Conservation (phyloP, 495 filamentous ascomycete genomes). For the Penicillium robsamsonii region DNA sequence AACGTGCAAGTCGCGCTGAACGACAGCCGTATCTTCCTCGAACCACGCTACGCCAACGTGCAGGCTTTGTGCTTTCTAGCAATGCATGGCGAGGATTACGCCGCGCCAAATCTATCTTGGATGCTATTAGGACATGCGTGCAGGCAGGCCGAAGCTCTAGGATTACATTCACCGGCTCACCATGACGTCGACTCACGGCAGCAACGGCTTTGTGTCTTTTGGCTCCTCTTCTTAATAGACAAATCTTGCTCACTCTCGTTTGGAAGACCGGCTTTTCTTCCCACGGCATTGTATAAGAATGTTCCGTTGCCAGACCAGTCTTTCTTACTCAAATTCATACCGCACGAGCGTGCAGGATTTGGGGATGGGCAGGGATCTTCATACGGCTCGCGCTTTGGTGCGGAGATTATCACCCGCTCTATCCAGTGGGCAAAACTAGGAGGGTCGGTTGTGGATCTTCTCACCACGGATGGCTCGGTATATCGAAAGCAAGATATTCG, state of each 20-base stretch:
- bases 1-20: slow-evolving; percentile 22
- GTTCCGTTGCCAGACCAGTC: slow-evolving; percentile 19
- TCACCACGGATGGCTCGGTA: no score
- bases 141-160: slow-evolving; percentile 26
- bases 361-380: not conserved
- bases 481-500: no score
- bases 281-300: slow-evolving; percentile 14
- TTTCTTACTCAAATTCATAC: slow-evolving; percentile 1
- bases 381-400: slow-evolving; percentile 3
- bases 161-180: slow-evolving; percentile 15
- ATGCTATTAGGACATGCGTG: slow-evolving; percentile 28
- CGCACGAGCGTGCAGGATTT: slow-evolving; percentile 2
- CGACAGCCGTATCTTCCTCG: slow-evolving; percentile 22
- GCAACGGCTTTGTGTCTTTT: slow-evolving; percentile 26
- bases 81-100: slow-evolving; percentile 25
- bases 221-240: slow-evolving; percentile 25
- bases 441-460: no score
- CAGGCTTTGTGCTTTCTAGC: slow-evolving; percentile 25
- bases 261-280: slow-evolving; percentile 24
- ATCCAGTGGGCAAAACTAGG: not conserved
- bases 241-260: slow-evolving; percentile 28
- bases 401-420: slow-evolving; percentile 5
- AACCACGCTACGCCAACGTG: slow-evolving; percentile 20
- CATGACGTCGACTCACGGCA: slow-evolving; percentile 5
- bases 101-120: slow-evolving; percentile 30